phyloP scores from a whole-genome alignment of 208 protist genomes.

The Leishmania mexicana region DNA sequence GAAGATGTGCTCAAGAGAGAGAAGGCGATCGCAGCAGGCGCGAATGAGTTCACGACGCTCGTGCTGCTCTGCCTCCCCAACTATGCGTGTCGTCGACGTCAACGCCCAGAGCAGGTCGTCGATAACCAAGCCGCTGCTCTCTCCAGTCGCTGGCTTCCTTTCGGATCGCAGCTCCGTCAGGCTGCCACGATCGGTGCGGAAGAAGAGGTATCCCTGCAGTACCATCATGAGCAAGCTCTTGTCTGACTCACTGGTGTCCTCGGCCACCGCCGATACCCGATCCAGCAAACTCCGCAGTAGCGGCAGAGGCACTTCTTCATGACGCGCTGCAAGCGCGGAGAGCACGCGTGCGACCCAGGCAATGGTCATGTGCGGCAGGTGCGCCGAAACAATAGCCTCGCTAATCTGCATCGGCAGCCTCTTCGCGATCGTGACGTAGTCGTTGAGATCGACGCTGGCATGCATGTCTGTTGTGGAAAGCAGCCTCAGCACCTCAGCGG shows the following conservation, averaged over 20 bases:
- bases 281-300: constrained; percentile 49
- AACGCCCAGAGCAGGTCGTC: neutral
- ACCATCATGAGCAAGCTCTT: constrained; percentile 74
- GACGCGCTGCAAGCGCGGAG: constrained; percentile 52
- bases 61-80: constrained; percentile 12
- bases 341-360: constrained; percentile 71
- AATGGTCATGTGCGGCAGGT: constrained; percentile 57
- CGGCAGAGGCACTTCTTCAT: constrained; percentile 47
- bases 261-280: constrained; percentile 40
- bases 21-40: constrained; percentile 56
- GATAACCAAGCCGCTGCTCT: neutral
- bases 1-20: constrained; percentile 60
- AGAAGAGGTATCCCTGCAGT: constrained; percentile 63
- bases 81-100: neutral
- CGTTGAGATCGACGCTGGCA: constrained; percentile 59
- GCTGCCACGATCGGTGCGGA: neutral
- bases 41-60: constrained; percentile 36
- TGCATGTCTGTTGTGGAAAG: constrained; percentile 51
- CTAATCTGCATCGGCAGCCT: constrained; percentile 68
- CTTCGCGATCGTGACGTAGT: constrained; percentile 57
- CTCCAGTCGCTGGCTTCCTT: neutral
- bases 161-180: neutral
- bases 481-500: constrained; percentile 38
- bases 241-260: constrained; percentile 55
- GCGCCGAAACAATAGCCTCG: constrained; percentile 47